Evolutionary conservation across 768 basidiomycete species (phyloP).

Genomic region (Coprinopsis sp.): DNA sequence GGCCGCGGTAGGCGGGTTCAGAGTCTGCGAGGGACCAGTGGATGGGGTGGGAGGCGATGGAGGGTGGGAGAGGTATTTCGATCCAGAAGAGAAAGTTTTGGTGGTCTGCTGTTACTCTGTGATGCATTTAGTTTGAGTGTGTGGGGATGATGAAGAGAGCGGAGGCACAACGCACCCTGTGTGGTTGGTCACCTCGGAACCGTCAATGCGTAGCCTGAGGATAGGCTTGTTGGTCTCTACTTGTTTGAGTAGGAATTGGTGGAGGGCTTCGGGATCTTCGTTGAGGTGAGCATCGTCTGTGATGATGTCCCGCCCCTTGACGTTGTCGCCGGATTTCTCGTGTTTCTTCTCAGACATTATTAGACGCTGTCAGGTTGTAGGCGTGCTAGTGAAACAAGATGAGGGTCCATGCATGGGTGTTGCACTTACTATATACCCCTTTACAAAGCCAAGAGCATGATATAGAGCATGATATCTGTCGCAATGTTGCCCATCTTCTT

Average conservation of each 20-base stretch:
- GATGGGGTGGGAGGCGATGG: constrained; percentile 29
- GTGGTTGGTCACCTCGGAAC: constrained; percentile 36
- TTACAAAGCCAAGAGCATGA: too few species aligned
- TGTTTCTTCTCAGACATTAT: background rate
- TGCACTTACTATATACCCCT: too few species aligned
- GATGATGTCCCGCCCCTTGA: constrained; percentile 43
- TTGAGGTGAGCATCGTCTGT: constrained; percentile 70
- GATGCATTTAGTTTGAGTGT: constrained; percentile 33
- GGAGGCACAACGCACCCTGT: constrained; percentile 48
- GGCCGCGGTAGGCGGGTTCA: constrained; percentile 58
- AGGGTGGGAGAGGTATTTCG: constrained; percentile 31
- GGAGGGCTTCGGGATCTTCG: constrained; percentile 60
- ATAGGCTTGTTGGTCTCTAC: constrained; percentile 36
- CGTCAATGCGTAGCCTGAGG: constrained; percentile 45
- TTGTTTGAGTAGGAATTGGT: constrained; percentile 65
- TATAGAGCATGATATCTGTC: too few species aligned
- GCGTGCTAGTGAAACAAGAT: background rate
- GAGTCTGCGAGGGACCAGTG: constrained; percentile 61
- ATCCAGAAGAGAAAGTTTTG: constrained; percentile 69
- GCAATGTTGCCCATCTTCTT: too few species aligned
- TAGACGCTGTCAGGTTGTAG: background rate
- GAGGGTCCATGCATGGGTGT: too few species aligned
- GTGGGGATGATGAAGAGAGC: constrained; percentile 28
- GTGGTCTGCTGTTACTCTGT: constrained; percentile 50
- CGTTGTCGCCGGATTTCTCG: constrained; percentile 2